phyloP scores from a whole-genome alignment of 2,329 filamentous ascomycete genomes.

The Geoglossum cookeanum region DNA sequence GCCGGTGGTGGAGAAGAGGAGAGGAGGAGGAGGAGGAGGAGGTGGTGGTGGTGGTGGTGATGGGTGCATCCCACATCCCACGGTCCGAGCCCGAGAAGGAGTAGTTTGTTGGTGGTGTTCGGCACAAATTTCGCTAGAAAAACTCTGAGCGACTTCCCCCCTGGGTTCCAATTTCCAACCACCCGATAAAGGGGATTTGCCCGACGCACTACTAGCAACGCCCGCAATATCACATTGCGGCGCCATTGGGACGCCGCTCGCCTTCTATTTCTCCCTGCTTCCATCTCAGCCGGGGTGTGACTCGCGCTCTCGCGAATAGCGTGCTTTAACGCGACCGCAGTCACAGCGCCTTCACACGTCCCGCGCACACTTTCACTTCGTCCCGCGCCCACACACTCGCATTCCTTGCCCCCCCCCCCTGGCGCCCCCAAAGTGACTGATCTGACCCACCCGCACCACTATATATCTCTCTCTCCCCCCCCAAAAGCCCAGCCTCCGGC shows the following conservation, averaged over 20 bases:
- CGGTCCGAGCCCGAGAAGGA: background rate
- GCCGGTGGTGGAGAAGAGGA: background rate
- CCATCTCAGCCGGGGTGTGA: background rate
- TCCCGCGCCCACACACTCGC: background rate
- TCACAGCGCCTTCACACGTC: background rate
- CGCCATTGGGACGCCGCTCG: background rate
- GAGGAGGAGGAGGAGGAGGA: no score
- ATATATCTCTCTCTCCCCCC: background rate
- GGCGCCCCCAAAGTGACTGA: background rate
- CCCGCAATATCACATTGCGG: background rate
- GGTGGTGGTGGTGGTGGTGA: no score
- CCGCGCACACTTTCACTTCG: background rate
- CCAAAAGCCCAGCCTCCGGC: background rate
- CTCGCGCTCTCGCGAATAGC: background rate
- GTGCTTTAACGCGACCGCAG: background rate
- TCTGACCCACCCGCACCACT: background rate
- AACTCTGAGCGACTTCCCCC: background rate
- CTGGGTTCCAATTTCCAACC: background rate
- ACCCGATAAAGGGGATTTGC: background rate
- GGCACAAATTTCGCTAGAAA: background rate
- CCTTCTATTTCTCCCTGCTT: background rate
- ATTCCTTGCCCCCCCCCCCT: background rate
- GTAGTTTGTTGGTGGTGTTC: background rate
- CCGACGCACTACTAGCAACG: background rate
- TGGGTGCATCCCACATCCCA: background rate